These are phyloP conservation scores for Sextonia rubra DNA, from an alignment of 164 flowering plant species.

Conservation along the genomic window DNA sequence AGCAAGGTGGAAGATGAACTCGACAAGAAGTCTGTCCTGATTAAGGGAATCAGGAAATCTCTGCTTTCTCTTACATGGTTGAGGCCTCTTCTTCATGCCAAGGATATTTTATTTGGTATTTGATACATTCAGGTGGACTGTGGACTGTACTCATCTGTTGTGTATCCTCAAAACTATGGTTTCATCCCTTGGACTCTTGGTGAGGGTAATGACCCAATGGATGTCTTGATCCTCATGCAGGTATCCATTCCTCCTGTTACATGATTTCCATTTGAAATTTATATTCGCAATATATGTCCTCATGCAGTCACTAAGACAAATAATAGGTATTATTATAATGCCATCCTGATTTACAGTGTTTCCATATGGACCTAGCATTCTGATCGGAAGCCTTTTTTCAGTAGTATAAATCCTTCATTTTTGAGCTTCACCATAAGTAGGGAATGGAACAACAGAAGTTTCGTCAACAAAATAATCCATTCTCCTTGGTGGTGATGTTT, in stretches of 20 bases:
- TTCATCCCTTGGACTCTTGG: slow-evolving; percentile 90
- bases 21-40: too few species aligned
- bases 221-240: slow-evolving; percentile 89
- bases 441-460: background rate
- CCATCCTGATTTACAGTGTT: background rate
- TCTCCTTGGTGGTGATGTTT: background rate
- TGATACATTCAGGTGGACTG: too few species aligned
- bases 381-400: background rate
- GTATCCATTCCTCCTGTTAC: slow-evolving; percentile 23
- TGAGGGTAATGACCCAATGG: slow-evolving; percentile 85
- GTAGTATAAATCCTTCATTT: background rate
- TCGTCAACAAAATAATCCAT: background rate
- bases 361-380: background rate
- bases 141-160: too few species aligned
- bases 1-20: too few species aligned
- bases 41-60: too few species aligned
- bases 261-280: background rate
- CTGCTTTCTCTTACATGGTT: too few species aligned
- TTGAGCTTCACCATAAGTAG: background rate
- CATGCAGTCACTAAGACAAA: background rate
- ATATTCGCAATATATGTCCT: background rate
- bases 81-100: too few species aligned
- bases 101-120: too few species aligned
- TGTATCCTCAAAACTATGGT: slow-evolving; percentile 98
- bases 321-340: background rate